These are phyloP conservation scores for Rhizoclosmatium sp. DNA, from an alignment of 192 early-diverging fungal genomes.

Conservation along the genomic window DNA sequence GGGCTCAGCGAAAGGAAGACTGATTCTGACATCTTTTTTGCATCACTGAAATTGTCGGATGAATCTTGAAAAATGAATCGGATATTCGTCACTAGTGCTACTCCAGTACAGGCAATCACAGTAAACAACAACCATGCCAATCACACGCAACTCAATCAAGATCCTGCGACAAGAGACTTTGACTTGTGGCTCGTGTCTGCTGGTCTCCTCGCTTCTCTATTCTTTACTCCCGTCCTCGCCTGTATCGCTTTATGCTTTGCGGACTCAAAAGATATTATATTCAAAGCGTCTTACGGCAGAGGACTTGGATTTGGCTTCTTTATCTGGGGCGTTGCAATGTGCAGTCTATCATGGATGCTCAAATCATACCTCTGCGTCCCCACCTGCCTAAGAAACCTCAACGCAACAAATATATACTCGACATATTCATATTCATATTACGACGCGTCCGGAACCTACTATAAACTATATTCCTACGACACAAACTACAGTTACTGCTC, in stretches of 20 bases:
- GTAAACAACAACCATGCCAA: background rate
- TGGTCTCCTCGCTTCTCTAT: background rate
- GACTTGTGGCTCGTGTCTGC: background rate
- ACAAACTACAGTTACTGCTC: background rate
- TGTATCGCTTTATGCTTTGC: background rate
- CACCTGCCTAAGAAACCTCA: no score
- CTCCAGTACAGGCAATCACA: background rate
- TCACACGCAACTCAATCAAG: background rate
- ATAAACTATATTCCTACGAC: background rate
- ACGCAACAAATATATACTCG: no score
- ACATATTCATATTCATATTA: no score
- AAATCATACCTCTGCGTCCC: no score
- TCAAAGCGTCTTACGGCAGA: background rate
- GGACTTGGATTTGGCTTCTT: background rate
- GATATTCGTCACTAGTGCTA: background rate
- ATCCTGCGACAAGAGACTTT: background rate
- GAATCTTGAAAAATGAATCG: no score
- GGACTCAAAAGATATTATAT: background rate
- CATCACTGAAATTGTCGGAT: no score
- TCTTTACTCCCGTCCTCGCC: background rate
- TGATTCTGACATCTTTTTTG: background rate
- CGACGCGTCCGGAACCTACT: background rate
- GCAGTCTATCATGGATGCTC: no score
- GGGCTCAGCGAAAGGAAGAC: conserved; percentile 46
- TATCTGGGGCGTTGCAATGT: background rate